These are phyloP conservation scores for Digitaria exilis DNA, from an alignment of 202 grass and related monocot species.

Conservation along the genomic window DNA sequence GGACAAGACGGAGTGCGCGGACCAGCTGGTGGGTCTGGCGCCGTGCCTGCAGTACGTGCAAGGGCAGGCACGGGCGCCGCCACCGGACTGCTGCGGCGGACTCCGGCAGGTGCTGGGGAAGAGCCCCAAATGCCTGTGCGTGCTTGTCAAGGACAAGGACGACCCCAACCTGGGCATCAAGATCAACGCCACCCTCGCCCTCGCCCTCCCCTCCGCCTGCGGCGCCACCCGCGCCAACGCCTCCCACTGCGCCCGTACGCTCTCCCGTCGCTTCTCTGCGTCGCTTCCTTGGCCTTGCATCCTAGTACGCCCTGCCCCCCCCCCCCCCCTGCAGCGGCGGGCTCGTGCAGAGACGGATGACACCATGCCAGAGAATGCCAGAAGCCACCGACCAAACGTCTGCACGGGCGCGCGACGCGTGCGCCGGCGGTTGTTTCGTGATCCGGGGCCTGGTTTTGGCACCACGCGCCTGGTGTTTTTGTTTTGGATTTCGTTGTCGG, in stretches of 20 bases:
- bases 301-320: no score
- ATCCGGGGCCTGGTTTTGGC: no score
- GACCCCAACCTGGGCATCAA: constrained; percentile 85
- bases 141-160: constrained; percentile 86
- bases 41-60: constrained; percentile 86
- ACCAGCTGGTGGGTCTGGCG: constrained; percentile 68
- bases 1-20: constrained; percentile 72
- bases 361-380: not conserved
- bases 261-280: fast-evolving
- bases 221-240: constrained; percentile 61
- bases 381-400: not conserved
- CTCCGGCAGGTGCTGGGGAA: constrained; percentile 64
- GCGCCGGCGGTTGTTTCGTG: no score
- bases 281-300: no score
- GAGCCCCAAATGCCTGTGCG: constrained; percentile 89
- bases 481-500: not conserved
- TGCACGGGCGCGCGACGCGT: not conserved
- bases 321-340: no score
- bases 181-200: constrained; percentile 79
- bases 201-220: constrained; percentile 66
- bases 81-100: constrained; percentile 87
- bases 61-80: constrained; percentile 54
- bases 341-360: no score
- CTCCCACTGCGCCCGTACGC: constrained; percentile 76
- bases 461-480: not conserved